phyloP scores from a whole-genome alignment of 768 basidiomycete species.

The Mycena galopus region DNA sequence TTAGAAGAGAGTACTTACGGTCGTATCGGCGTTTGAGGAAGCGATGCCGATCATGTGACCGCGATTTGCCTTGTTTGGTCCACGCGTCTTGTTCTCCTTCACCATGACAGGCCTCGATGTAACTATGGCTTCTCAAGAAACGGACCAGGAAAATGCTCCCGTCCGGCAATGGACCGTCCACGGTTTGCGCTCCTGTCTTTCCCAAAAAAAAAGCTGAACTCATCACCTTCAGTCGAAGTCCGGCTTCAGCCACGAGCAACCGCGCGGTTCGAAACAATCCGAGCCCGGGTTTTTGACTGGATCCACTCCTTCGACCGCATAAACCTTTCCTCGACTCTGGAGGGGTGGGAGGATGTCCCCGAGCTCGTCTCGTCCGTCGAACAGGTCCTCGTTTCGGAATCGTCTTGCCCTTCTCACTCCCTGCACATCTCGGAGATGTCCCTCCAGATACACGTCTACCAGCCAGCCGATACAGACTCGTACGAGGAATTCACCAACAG shows the following conservation, averaged over 20 bases:
- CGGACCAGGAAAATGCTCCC: neutral
- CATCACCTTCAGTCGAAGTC: slow-evolving; percentile 77
- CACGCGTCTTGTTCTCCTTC: neutral
- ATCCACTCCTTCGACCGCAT: slow-evolving; percentile 73
- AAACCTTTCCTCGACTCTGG: slow-evolving; percentile 75
- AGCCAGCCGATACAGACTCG: slow-evolving; percentile 75
- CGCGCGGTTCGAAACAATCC: slow-evolving; percentile 81
- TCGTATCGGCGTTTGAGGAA: no score
- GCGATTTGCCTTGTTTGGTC: neutral
- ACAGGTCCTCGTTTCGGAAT: slow-evolving; percentile 79
- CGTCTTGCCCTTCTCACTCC: slow-evolving; percentile 66
- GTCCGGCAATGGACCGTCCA: slow-evolving; percentile 73
- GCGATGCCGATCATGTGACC: slow-evolving; percentile 13
- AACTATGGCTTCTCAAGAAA: slow-evolving; percentile 40
- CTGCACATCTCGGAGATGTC: slow-evolving; percentile 69
- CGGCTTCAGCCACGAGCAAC: slow-evolving; percentile 77
- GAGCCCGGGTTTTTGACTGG: slow-evolving; percentile 71
- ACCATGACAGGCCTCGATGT: slow-evolving; percentile 40
- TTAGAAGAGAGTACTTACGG: no score
- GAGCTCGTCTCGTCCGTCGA: slow-evolving; percentile 83
- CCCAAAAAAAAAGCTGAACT: neutral
- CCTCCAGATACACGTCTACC: slow-evolving; percentile 91
- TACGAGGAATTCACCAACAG: slow-evolving; percentile 81
- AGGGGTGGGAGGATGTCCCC: slow-evolving; percentile 84
- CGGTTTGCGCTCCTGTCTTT: slow-evolving; percentile 51